Evolutionary conservation across 1,284 basidiomycete species (phyloP), one percentile per base, ranked within the genome.

Genomic region (Coniophora puteana): DNA sequence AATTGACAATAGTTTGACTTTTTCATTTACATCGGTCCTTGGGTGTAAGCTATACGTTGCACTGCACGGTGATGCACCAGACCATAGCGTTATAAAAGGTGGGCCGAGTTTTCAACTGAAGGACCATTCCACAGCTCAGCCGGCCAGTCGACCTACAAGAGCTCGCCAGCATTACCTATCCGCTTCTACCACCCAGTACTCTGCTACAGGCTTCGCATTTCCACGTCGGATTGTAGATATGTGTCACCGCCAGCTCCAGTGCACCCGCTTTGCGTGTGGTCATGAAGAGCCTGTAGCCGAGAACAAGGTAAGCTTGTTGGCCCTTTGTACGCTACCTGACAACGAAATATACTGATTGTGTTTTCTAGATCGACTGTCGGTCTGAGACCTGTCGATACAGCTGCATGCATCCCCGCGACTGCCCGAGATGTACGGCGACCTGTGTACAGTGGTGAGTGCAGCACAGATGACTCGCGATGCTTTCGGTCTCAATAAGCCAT

Each of bases 341-440:
- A 49, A 45, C 38, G 40, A 44, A 51, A 47, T 20, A 43, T 39
- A 46, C 35, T 36, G 18, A 32, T 16, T 39, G 14, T 8, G 33
- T 41, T 43, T 42, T 25, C 22, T 33, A 71, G 69, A 57, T 69
- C 33, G 69, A 72, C 45, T 71, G 69, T 43, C 47, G 53, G 29
- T 58, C 55, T 31, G 40, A 41, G 44, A 51, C 44, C 35, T 71
- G 69, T 46, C 65, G 69, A 39, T 72, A 71, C 41, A 71, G 69
- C 37, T 43, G 53, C 5, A 36, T 40, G 11, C 69, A 71, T 44
- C 44, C 44, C 23, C 38, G 51, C 4, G 45, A 55, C 5, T 71
- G 70, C 45, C 23, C 44, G 6, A 55, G 47, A 11, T 71, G 68
- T 36, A 3, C 55, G 14, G 34, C 55, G 34, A 67, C 61, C 6